Percentiles rank a stretch among this genome's conserved stretches.
Conservation (phyloP, 176 grass and related monocot species). For the Calamus simplicifolius region DNA sequence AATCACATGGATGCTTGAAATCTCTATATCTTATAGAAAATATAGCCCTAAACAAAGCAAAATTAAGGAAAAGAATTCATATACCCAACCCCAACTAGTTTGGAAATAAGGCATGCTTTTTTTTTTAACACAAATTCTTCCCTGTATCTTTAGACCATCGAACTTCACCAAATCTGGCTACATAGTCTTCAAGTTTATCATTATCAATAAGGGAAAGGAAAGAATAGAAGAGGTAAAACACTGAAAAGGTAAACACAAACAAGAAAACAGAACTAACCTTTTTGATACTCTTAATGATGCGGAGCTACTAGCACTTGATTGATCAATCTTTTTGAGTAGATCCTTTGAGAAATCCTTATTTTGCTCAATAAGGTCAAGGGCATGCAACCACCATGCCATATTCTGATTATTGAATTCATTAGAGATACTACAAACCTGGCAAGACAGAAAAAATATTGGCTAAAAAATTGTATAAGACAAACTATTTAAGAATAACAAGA, state of each 20-base stretch:
- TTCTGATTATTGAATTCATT: constrained; percentile 49
- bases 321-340: constrained; percentile 75
- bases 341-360: constrained; percentile 54
- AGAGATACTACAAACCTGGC: constrained; percentile 53
- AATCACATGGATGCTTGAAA: too few species aligned
- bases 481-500: too few species aligned
- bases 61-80: too few species aligned
- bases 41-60: too few species aligned
- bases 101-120: too few species aligned
- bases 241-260: constrained; percentile 8
- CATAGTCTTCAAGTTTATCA: not conserved
- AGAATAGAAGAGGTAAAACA: not conserved
- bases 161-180: too few species aligned
- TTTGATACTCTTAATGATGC: constrained; percentile 51
- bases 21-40: too few species aligned
- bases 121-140: too few species aligned
- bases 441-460: constrained; percentile 3
- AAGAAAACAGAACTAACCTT: constrained; percentile 45
- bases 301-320: constrained; percentile 52
- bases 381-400: constrained; percentile 68
- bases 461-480: too few species aligned
- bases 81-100: too few species aligned
- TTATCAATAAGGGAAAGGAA: not conserved
- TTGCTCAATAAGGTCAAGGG: constrained; percentile 60
- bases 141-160: too few species aligned